Conservation (phyloP, 768 basidiomycete species). For the Kwoniella dendrophila region DNA sequence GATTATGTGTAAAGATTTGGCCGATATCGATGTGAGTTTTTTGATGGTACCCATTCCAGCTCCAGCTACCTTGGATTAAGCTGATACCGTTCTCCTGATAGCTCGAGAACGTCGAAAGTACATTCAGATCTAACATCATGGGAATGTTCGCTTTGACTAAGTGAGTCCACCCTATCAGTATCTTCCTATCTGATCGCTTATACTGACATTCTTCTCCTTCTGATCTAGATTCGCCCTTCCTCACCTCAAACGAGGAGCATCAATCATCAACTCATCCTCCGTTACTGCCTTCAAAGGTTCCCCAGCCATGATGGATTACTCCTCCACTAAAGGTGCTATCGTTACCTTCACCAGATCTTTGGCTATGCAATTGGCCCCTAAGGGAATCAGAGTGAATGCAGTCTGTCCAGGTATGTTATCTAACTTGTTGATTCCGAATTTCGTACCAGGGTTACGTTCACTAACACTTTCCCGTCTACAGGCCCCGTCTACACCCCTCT, state of each 20-base stretch:
- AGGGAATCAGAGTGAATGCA: slow-evolving; percentile 65
- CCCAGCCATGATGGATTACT: slow-evolving; percentile 60
- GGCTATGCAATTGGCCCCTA: slow-evolving; percentile 62
- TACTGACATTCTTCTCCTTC: neutral
- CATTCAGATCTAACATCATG: slow-evolving; percentile 65
- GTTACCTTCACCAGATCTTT: slow-evolving; percentile 64
- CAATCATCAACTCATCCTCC: slow-evolving; percentile 67
- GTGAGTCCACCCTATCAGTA: slow-evolving; percentile 14
- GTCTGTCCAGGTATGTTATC: slow-evolving; percentile 52
- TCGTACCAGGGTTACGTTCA: neutral
- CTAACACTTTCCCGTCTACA: slow-evolving; percentile 35
- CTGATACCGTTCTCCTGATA: slow-evolving; percentile 19
- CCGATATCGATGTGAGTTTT: slow-evolving; percentile 58
- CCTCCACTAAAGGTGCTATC: slow-evolving; percentile 67
- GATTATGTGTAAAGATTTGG: slow-evolving; percentile 60
- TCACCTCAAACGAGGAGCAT: slow-evolving; percentile 64
- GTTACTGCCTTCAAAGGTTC: slow-evolving; percentile 58
- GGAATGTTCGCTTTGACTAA: slow-evolving; percentile 66
- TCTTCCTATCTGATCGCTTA: neutral
- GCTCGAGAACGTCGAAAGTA: slow-evolving; percentile 63
- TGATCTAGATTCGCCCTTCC: slow-evolving; percentile 61
- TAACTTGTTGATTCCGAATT: neutral
- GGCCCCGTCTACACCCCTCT: slow-evolving; percentile 66
- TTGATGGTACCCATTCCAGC: neutral
- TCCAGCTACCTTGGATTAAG: too few species aligned